A percentile compares a stretch with the other conserved stretches of the same genome.
These are phyloP conservation scores for Dentiscutata heterogama DNA, from an alignment of 371 early-diverging fungal genomes.

Conservation along the genomic window DNA sequence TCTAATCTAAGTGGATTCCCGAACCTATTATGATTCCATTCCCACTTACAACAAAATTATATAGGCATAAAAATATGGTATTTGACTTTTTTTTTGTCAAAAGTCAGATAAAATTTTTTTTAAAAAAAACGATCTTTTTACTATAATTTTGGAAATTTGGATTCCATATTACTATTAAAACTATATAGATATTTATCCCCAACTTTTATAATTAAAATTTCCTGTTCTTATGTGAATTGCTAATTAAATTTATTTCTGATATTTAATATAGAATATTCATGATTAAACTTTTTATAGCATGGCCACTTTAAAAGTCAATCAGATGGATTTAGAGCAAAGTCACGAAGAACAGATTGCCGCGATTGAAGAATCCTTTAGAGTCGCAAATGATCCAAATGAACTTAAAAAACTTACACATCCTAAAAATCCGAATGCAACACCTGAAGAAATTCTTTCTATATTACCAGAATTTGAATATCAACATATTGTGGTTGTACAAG, in stretches of 20 bases:
- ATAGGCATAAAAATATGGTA: too few species aligned
- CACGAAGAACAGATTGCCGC: constrained; percentile 36
- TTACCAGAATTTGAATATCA: constrained; percentile 33
- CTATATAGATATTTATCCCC: too few species aligned
- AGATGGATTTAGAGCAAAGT: background rate
- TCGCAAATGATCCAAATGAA: constrained; percentile 21
- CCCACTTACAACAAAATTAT: too few species aligned
- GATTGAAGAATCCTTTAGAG: constrained; percentile 22
- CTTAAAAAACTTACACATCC: constrained; percentile 30
- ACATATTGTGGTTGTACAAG: background rate
- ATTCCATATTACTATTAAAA: too few species aligned
- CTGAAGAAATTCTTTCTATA: constrained; percentile 23
- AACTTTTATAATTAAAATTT: too few species aligned
- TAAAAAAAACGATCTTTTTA: too few species aligned
- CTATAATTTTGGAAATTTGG: too few species aligned
- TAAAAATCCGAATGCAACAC: background rate
- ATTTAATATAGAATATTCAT: background rate
- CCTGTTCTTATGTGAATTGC: too few species aligned
- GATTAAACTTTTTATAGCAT: background rate
- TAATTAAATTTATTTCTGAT: background rate
- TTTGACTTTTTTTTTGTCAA: too few species aligned
- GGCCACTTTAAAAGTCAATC: constrained; percentile 8
- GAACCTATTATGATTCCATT: too few species aligned
- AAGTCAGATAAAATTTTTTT: too few species aligned
- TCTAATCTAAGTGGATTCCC: too few species aligned